Base-by-base conservation (phyloP, 192 early-diverging fungal genomes). In the Backusella macrospora region DNA sequence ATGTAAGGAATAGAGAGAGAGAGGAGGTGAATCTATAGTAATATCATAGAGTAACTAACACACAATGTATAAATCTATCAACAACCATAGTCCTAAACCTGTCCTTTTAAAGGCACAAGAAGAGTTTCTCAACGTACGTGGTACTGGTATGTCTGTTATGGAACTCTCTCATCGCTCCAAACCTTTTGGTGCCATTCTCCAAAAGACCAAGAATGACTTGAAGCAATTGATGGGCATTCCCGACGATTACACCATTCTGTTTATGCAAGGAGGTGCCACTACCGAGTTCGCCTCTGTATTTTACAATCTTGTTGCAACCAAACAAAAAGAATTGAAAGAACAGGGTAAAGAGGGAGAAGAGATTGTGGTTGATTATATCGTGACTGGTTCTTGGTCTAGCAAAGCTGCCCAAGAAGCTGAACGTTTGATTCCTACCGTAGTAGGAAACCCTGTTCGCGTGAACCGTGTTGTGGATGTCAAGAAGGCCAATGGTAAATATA, bases 251-350 rank as follows among this genome's bases (percentile, higher is more conserved):
- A 86, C 90, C 48, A 87, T 99, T 42, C 67, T 96, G 62, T 98
- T 97, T 78, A 89, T 97, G 89, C 97, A 99, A 82, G 97, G 96
- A 63, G 98, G 98, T 39, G 97, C 93, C 5, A 92, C 94, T 34
- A 91, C 95, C 10, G 94, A 95, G 84, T 99, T 99, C 83, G 90
- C 96, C 0, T 89, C 94, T 3, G 79, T 96, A 2, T 91, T 95
- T 42, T 94, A 95, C 78, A 99, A 99, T 77, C 83, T 99, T 70
- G 77, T 97, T 37, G 94, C 90, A 0, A 84, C 86, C 80, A 85
- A 81, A 43, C 72, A 59, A 44, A 38, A 59, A 68, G 76, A 74
- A 49, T 21, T 62, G 15, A 85, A 74, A 40, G 34, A 77, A 29
- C 45, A 74, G 4, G n/a, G 48, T 23, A 40, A 65, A 49, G 43